These are phyloP conservation scores for Hymenoscyphus occultus DNA, from an alignment of 2,329 filamentous ascomycete species.

Conservation along the genomic window DNA sequence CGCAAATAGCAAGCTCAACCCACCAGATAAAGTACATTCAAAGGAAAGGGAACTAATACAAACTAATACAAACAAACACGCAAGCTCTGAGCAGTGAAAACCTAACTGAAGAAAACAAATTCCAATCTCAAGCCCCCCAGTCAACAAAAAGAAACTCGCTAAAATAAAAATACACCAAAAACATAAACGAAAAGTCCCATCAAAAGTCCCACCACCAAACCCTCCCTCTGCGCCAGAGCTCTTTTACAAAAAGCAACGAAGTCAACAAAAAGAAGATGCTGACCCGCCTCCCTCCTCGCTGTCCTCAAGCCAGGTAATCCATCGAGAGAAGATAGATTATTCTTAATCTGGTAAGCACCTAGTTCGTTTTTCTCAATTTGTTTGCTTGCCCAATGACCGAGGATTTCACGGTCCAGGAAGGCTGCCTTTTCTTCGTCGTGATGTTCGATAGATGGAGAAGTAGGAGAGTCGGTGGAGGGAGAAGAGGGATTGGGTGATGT, in stretches of 20 bases:
- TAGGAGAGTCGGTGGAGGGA: neutral
- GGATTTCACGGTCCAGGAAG: constrained; percentile 54
- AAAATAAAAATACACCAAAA: neutral
- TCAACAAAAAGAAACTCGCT: neutral
- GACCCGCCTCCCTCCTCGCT: constrained; percentile 49
- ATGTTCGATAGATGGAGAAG: neutral
- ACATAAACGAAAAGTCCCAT: constrained; percentile 18
- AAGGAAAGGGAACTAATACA: too few relatives aligned
- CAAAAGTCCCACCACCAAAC: constrained; percentile 16
- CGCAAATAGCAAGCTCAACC: neutral
- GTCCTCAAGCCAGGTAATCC: constrained; percentile 55
- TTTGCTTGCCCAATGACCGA: constrained; percentile 51
- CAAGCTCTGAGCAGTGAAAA: too few relatives aligned
- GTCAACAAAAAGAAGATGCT: constrained; percentile 47
- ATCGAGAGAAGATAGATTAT: constrained; percentile 56
- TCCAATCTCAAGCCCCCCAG: neutral
- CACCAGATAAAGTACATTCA: too few relatives aligned
- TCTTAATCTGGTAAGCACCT: constrained; percentile 53
- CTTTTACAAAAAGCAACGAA: constrained; percentile 16
- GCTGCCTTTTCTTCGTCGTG: constrained; percentile 31
- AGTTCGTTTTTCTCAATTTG: constrained; percentile 49
- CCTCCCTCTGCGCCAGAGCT: constrained; percentile 17
- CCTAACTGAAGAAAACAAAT: neutral
- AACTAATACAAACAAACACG: too few relatives aligned
- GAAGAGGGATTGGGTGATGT: neutral